Evolutionary conservation across 1,139 yeast species (phyloP).

Genomic region (Arxiozyma heterogenica): DNA sequence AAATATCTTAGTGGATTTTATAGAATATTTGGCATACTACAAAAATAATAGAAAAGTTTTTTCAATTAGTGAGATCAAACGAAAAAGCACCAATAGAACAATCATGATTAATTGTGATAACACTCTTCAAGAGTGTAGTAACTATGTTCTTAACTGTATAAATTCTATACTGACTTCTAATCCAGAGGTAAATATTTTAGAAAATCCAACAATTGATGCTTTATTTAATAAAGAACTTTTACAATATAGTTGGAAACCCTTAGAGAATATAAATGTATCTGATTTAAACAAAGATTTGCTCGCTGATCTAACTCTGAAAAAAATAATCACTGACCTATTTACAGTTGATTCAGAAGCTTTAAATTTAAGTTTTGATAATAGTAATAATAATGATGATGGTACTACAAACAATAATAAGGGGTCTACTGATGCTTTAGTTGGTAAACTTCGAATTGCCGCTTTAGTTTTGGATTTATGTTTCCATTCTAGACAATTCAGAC

Average conservation of each 20-base stretch:
- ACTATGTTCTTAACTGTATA: not conserved
- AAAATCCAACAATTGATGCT: constrained; percentile 3
- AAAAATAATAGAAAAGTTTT: no score
- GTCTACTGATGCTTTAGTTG: not conserved
- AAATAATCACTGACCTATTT: constrained; percentile 12
- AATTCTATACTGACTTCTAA: not conserved
- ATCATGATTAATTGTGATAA: not conserved
- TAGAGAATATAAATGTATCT: not conserved
- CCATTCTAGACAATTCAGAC: constrained; percentile 14
- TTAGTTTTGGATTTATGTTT: constrained; percentile 17
- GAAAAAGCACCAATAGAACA: not conserved
- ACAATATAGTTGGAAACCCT: constrained; percentile 11
- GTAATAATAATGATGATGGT: not conserved
- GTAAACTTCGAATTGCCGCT: constrained; percentile 11
- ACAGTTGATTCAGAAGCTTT: constrained; percentile 5
- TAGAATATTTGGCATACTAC: not conserved
- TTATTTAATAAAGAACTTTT: constrained; percentile 6
- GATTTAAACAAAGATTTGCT: constrained; percentile 11
- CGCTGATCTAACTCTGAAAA: constrained; percentile 12
- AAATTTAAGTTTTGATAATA: no score
- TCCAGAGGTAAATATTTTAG: not conserved
- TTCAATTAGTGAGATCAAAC: not conserved
- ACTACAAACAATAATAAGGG: not conserved
- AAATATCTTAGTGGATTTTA: not conserved
- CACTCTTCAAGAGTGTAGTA: constrained; percentile 1